These are phyloP conservation scores for Hibiscus mutabilis DNA, from an alignment of 345 rosid genomes.

Conservation along the genomic window DNA sequence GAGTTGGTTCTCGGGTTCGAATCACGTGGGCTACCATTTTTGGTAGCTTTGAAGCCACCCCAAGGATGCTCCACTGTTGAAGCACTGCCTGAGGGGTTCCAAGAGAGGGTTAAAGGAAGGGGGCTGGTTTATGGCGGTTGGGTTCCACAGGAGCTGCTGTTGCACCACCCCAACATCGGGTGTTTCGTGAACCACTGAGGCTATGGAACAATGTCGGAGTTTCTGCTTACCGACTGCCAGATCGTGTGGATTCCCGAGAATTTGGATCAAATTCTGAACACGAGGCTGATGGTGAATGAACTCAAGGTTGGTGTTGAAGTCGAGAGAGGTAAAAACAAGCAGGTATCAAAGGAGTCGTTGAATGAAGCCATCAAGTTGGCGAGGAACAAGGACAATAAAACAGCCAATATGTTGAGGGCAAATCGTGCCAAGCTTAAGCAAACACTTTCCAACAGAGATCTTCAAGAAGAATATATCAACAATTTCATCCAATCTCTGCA, in stretches of 20 bases:
- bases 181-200: constrained; percentile 4
- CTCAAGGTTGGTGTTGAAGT: constrained; percentile 24
- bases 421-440: constrained; percentile 23
- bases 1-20: background rate
- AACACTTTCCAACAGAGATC: background rate
- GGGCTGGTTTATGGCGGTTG: constrained; percentile 1
- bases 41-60: background rate
- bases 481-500: constrained; percentile 7
- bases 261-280: background rate
- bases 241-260: background rate
- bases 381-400: constrained; percentile 25
- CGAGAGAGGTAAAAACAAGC: constrained; percentile 21
- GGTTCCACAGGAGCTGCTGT: background rate
- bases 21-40: background rate
- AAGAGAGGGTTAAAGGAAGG: constrained; percentile 1
- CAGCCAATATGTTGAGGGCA: constrained; percentile 10
- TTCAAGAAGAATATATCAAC: background rate
- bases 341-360: constrained; percentile 26
- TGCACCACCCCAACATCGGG: background rate
- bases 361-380: constrained; percentile 16
- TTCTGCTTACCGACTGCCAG: background rate
- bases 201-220: background rate
- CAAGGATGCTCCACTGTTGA: background rate
- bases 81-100: background rate
- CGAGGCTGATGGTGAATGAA: background rate